Evolutionary conservation across 2,329 filamentous ascomycete genomes (phyloP).

Genomic region (Chaetomiaceae sp.): DNA sequence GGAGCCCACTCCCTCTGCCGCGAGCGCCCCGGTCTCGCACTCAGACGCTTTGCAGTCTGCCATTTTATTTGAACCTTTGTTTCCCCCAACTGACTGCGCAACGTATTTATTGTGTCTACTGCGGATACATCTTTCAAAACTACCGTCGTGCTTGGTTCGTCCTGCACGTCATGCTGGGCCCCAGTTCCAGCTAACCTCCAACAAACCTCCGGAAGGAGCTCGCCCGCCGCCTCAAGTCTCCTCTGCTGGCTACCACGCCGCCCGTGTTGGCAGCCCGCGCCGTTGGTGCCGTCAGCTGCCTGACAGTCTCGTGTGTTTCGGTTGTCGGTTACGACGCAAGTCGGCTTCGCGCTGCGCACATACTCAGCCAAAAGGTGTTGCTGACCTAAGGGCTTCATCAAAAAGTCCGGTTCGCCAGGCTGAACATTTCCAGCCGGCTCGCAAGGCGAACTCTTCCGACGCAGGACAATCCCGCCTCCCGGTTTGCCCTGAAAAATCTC

Average conservation of each 20-base stretch:
- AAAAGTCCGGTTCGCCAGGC: conserved; percentile 3
- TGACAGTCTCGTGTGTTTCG: conserved; percentile 27
- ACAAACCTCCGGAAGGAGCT: conserved; percentile 15
- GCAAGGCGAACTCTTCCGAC: conserved; percentile 25
- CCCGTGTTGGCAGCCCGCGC: conserved; percentile 13
- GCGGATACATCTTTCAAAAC: too few species aligned
- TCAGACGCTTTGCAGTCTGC: conserved; percentile 13
- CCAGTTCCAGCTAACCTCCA: conserved; percentile 16
- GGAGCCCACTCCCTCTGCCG: conserved; percentile 25
- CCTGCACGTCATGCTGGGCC: conserved; percentile 23
- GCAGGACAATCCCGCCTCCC: conserved; percentile 18
- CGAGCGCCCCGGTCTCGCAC: conserved; percentile 22
- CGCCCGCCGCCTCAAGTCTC: conserved; percentile 5
- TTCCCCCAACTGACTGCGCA: background rate
- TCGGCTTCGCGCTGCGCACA: background rate
- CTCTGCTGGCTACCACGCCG: conserved; percentile 1
- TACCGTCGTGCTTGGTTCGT: background rate
- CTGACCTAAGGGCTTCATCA: conserved; percentile 23
- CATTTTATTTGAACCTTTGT: conserved; percentile 1
- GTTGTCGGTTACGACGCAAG: conserved; percentile 18
- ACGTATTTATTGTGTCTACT: too few species aligned
- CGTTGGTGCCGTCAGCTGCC: conserved; percentile 19
- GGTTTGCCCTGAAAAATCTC: conserved; percentile 18
- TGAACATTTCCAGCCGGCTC: conserved; percentile 21
- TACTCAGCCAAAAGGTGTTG: background rate